phyloP scores from a whole-genome alignment of 2,329 filamentous ascomycete genomes.

The Mycogone perniciosa region DNA sequence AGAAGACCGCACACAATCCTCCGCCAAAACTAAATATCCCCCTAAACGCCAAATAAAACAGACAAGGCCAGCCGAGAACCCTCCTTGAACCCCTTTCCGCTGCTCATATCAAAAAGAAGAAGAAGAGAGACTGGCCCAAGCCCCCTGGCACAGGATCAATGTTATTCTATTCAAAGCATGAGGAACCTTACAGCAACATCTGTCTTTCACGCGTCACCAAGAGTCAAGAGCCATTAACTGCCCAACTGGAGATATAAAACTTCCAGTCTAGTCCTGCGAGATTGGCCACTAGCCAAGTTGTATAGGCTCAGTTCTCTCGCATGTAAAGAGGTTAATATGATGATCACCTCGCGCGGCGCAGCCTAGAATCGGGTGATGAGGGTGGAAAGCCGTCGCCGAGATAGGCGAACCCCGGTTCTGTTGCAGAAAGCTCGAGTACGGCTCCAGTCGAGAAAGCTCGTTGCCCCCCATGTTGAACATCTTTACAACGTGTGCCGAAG shows the following conservation, averaged over 20 bases:
- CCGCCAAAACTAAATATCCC: background rate
- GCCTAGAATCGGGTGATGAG: slow-evolving; percentile 85
- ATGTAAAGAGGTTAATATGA: slow-evolving; percentile 83
- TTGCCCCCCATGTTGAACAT: slow-evolving; percentile 83
- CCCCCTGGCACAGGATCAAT: slow-evolving; percentile 1
- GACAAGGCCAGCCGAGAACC: background rate
- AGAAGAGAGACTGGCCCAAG: background rate
- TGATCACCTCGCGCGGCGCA: slow-evolving; percentile 81
- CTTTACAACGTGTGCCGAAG: slow-evolving; percentile 80
- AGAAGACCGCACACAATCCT: background rate
- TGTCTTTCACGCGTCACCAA: too few relatives aligned
- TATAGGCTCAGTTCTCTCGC: slow-evolving; percentile 44
- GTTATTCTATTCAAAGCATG: slow-evolving; percentile 12
- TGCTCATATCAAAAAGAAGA: background rate
- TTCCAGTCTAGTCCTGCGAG: background rate
- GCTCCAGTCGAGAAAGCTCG: slow-evolving; percentile 77
- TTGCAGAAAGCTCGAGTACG: slow-evolving; percentile 81
- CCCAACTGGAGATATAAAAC: background rate
- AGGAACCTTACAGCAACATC: background rate
- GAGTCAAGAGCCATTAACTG: too few relatives aligned
- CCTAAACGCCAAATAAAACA: background rate
- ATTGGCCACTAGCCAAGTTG: slow-evolving; percentile 7
- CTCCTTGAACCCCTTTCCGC: background rate
- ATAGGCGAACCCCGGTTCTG: slow-evolving; percentile 78
- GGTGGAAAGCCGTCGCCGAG: slow-evolving; percentile 87